phyloP scores from a whole-genome alignment of 2,329 filamentous ascomycete genomes.

The Clonostachys rosea region DNA sequence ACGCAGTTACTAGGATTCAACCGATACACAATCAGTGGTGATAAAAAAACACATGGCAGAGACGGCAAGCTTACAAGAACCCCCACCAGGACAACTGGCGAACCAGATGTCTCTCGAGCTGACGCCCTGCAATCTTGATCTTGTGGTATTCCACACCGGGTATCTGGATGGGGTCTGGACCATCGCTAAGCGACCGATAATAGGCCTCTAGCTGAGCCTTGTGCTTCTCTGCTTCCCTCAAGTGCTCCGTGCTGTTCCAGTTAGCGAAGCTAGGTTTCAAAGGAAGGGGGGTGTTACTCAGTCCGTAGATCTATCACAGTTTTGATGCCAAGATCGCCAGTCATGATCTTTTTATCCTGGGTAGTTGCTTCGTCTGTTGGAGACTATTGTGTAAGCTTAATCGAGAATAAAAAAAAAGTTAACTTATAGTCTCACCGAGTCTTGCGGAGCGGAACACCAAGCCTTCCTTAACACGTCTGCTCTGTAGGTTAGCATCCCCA shows the following conservation, averaged over 20 bases:
- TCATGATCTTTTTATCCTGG: conserved; percentile 56
- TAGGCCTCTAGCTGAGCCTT: conserved; percentile 35
- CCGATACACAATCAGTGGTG: neutral
- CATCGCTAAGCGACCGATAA: too few species aligned
- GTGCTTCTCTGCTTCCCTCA: conserved; percentile 61
- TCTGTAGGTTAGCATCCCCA: too few species aligned
- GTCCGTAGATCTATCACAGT: conserved; percentile 79
- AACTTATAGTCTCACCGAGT: conserved; percentile 35
- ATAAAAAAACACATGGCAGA: neutral
- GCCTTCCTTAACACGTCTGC: conserved; percentile 51
- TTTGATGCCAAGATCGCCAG: conserved; percentile 56
- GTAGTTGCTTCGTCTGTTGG: conserved; percentile 63
- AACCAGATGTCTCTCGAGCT: conserved; percentile 65
- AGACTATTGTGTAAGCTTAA: neutral
- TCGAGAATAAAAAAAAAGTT: neutral
- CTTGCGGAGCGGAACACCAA: conserved; percentile 66
- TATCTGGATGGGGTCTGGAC: conserved; percentile 46
- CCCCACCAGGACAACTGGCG: conserved; percentile 64
- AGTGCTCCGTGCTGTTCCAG: conserved; percentile 55
- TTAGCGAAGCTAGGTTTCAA: neutral
- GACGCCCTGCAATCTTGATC: conserved; percentile 69
- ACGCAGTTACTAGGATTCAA: conserved; percentile 35
- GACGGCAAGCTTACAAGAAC: conserved; percentile 43
- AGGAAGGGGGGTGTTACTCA: conserved; percentile 42
- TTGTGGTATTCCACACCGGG: conserved; percentile 58